These are phyloP conservation scores for Ophiostoma perfectum DNA, from an alignment of 2,329 filamentous ascomycete species.

Conservation along the genomic window DNA sequence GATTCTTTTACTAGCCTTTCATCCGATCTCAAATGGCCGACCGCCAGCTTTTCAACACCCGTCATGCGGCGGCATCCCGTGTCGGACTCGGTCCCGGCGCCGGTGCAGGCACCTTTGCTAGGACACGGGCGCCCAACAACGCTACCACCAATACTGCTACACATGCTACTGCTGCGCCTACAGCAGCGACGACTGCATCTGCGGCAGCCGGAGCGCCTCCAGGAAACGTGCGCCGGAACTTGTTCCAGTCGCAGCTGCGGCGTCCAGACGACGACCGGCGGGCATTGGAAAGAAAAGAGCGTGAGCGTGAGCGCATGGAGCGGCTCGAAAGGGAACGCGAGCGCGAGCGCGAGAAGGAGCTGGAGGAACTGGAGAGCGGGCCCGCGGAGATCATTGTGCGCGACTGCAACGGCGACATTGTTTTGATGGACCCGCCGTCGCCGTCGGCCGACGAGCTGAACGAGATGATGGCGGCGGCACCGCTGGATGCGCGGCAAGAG, in stretches of 20 bases:
- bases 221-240: slow-evolving; percentile 46
- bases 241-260: slow-evolving; percentile 50
- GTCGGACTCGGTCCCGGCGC: slow-evolving; percentile 13
- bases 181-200: neutral
- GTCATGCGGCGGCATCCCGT: slow-evolving; percentile 19
- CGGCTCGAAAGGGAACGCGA: neutral
- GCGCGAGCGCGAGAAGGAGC: neutral
- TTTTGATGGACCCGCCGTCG: slow-evolving; percentile 53
- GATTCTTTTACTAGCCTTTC: neutral
- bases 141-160: neutral
- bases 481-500: slow-evolving; percentile 53
- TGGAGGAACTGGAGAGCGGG: neutral
- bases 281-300: neutral
- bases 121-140: neutral
- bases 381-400: slow-evolving; percentile 52
- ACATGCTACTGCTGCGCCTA: neutral
- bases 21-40: slow-evolving; percentile 22
- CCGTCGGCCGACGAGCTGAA: slow-evolving; percentile 50
- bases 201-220: neutral
- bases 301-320: neutral
- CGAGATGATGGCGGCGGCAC: slow-evolving; percentile 36
- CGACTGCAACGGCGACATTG: slow-evolving; percentile 57
- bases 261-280: slow-evolving; percentile 45
- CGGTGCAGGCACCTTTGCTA: neutral
- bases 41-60: slow-evolving; percentile 19